Evolutionary conservation across 192 early-diverging fungal genomes (phyloP).

Genomic region (Backusella liffmaniae): DNA sequence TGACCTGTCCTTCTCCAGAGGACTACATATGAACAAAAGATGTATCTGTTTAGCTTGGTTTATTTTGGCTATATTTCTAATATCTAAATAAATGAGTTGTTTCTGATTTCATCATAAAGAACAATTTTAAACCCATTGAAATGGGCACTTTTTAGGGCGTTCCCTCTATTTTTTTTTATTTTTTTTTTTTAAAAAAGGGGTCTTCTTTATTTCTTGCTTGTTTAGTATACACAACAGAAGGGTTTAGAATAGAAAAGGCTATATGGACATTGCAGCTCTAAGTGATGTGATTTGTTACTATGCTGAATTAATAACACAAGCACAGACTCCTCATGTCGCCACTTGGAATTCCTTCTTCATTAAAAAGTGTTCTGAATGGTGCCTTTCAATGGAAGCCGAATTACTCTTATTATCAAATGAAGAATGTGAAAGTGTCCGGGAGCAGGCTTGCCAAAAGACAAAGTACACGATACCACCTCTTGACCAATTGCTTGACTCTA

Average conservation of each 20-base stretch:
- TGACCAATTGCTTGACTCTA: not conserved
- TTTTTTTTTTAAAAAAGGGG: too few species aligned
- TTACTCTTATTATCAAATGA: not conserved
- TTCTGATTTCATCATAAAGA: not conserved
- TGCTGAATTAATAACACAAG: not conserved
- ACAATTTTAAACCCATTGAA: too few species aligned
- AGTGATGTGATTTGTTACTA: slow-evolving; percentile 1
- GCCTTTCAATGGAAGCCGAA: slow-evolving; percentile 15
- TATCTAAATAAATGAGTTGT: not conserved
- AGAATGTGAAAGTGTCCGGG: not conserved
- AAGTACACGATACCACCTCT: not conserved
- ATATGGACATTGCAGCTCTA: not conserved
- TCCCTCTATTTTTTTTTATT: too few species aligned
- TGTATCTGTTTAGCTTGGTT: not conserved
- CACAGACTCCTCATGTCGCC: slow-evolving; percentile 5
- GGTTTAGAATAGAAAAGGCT: not conserved
- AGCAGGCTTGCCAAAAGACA: not conserved
- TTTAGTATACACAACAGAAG: not conserved
- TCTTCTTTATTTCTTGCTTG: not conserved
- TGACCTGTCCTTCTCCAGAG: slow-evolving; percentile 92
- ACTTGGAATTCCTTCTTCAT: slow-evolving; percentile 9
- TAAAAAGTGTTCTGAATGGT: slow-evolving; percentile 13
- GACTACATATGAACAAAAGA: slow-evolving; percentile 47
- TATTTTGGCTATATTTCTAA: not conserved
- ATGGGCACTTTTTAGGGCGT: too few species aligned